Base-by-base conservation (phyloP, 2,329 filamentous ascomycete genomes). In the Cladosporium cucumerinum region DNA sequence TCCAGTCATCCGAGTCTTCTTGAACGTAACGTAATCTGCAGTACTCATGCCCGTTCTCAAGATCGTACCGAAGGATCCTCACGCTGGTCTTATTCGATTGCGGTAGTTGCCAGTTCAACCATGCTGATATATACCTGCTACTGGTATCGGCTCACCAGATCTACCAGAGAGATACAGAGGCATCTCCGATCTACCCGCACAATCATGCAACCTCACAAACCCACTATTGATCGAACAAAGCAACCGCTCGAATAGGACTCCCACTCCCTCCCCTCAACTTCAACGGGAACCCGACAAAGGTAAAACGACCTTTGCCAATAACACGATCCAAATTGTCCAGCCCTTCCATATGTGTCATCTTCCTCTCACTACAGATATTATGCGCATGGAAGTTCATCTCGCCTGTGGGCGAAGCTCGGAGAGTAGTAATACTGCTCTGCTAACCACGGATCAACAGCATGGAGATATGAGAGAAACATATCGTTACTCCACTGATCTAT, bases 261-360 rank as follows among this genome's bases (percentile, higher is more conserved):
- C 71, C 71, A 64, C 70, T 72, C 2, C 71, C 71, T 30, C 65
- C 70, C 21, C 69, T 65, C n/a, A 72, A 69, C 62, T 71, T 72
- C 52, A 72, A 54, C 2, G 69, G 71, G 48, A 72, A 72, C 12
- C 71, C 69, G 12, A 71, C 67, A 34, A 72, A 72, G 12, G 59
- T 64, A 48, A 72, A 72, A 25, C 71, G 65, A 2, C 70, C 69
- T 34, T 68, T 68, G 3, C 68, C 70, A 25, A 72, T 66, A 23
- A 72, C 68, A 39, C 66, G 36, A n/a, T 72, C 69, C 18, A 72
- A 57, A 58, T 71, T 67, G 21, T 72, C 71, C 39, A 72, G 49
- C 2, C 71, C 71, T 54, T 72, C 71, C 23, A 72, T 72, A 62
- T 72, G 70, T 32, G 71, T 72, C 25, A 71, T 72, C 18, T 66